Evolutionary conservation across 306 rosid species (phyloP).

Genomic region (Ormosia semicastrata): DNA sequence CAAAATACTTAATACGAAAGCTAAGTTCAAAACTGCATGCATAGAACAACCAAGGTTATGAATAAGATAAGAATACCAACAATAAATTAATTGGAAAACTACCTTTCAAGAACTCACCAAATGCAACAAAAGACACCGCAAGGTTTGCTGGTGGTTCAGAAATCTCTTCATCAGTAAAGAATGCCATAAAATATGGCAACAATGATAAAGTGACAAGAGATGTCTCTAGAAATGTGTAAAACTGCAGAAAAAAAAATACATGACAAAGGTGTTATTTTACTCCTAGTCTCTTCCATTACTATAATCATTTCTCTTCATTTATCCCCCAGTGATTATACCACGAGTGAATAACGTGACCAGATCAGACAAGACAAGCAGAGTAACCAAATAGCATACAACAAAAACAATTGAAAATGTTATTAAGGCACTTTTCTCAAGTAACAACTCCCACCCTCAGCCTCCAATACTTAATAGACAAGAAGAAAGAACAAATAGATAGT

Average conservation of each 20-base stretch:
- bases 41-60: neutral
- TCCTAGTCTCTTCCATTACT: neutral
- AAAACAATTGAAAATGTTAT: neutral
- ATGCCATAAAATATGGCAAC: constrained; percentile 55
- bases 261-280: neutral
- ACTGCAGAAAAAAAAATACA: constrained; percentile 38
- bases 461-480: neutral
- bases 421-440: neutral
- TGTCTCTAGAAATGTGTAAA: constrained; percentile 73
- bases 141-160: constrained; percentile 52
- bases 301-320: neutral
- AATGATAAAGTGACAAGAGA: constrained; percentile 60
- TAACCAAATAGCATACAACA: neutral
- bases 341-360: neutral
- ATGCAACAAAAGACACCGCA: constrained; percentile 65
- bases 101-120: constrained; percentile 49
- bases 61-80: neutral
- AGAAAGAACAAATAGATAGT: neutral
- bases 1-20: constrained; percentile 60
- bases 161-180: constrained; percentile 64
- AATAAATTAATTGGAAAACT: neutral
- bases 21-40: constrained; percentile 65
- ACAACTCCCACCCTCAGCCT: neutral
- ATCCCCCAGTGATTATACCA: neutral
- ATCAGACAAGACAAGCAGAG: neutral